Evolutionary conservation across 441 rosid genomes (phyloP).

Genomic region (Brassica hybrid): DNA sequence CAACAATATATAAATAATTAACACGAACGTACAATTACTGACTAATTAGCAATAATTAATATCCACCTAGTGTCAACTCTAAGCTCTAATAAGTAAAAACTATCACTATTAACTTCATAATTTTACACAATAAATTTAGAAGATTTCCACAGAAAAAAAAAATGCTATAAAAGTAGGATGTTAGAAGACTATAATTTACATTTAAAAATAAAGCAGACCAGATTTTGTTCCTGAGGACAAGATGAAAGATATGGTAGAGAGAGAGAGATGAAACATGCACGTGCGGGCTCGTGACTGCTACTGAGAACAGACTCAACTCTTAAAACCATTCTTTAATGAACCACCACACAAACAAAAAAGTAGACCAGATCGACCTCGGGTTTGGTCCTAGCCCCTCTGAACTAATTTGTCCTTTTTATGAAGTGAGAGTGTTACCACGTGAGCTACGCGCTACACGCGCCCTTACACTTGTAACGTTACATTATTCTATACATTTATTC

Average conservation of each 20-base stretch:
- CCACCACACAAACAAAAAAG: background rate
- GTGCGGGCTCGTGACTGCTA: slow-evolving; percentile 48
- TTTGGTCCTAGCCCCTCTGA: slow-evolving; percentile 39
- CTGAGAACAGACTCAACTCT: slow-evolving; percentile 33
- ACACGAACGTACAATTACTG: slow-evolving; percentile 27
- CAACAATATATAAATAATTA: slow-evolving; percentile 14
- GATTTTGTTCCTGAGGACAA: slow-evolving; percentile 39
- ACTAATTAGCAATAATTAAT: slow-evolving; percentile 5
- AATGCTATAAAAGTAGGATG: slow-evolving; percentile 1
- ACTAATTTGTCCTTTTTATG: slow-evolving; percentile 38
- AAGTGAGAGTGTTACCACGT: slow-evolving; percentile 38
- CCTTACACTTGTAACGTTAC: slow-evolving; percentile 38
- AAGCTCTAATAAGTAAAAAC: slow-evolving; percentile 3
- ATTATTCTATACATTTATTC: too few relatives aligned
- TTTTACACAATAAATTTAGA: background rate
- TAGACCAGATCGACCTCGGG: slow-evolving; percentile 45
- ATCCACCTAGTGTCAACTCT: slow-evolving; percentile 30
- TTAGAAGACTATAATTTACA: background rate
- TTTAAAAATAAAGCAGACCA: slow-evolving; percentile 8
- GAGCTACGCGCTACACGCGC: slow-evolving; percentile 49
- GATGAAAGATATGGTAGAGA: slow-evolving; percentile 38
- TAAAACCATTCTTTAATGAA: slow-evolving; percentile 30
- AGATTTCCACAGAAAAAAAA: background rate
- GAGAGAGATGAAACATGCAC: slow-evolving; percentile 25
- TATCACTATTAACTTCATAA: background rate